phyloP scores from a whole-genome alignment of 805 yeast species.

The Candida sphagnicola region DNA sequence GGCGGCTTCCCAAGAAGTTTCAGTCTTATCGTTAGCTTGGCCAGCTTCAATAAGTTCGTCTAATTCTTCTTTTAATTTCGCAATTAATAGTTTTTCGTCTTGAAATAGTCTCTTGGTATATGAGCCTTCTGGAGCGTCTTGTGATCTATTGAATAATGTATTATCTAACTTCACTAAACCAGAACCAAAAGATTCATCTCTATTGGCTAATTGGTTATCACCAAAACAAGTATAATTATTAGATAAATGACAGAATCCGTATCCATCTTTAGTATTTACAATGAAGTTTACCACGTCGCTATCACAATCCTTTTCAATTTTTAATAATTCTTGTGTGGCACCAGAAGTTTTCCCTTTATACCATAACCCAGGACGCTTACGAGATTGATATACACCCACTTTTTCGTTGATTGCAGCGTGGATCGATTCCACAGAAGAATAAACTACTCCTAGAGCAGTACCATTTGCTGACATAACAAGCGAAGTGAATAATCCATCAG shows the following conservation, averaged over 20 bases:
- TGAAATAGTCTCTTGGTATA: slow-evolving; percentile 85
- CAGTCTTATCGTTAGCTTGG: slow-evolving; percentile 21
- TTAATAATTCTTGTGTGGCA: slow-evolving; percentile 75
- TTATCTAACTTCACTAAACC: slow-evolving; percentile 71
- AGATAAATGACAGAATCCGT: slow-evolving; percentile 90
- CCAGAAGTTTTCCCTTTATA: slow-evolving; percentile 96
- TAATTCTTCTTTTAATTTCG: slow-evolving; percentile 93
- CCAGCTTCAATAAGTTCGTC: slow-evolving; percentile 91
- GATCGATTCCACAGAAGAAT: slow-evolving; percentile 81
- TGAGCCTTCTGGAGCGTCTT: slow-evolving; percentile 84
- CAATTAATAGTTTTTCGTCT: slow-evolving; percentile 70
- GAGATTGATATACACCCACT: slow-evolving; percentile 91
- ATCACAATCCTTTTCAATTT: slow-evolving; percentile 82
- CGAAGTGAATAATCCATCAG: slow-evolving; percentile 82
- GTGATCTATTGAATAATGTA: slow-evolving; percentile 58
- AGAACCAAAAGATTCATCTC: slow-evolving; percentile 43
- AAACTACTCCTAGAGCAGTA: slow-evolving; percentile 75
- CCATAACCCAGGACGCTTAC: slow-evolving; percentile 77
- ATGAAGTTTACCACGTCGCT: slow-evolving; percentile 84
- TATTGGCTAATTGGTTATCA: slow-evolving; percentile 30
- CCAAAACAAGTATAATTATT: slow-evolving; percentile 70
- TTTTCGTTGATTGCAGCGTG: slow-evolving; percentile 73
- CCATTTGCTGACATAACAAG: slow-evolving; percentile 61
- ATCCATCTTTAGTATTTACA: slow-evolving; percentile 74
- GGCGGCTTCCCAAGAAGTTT: slow-evolving; percentile 96